Conservation (phyloP, 352 stramenopile genomes). For the Pythium scleroteichum region DNA sequence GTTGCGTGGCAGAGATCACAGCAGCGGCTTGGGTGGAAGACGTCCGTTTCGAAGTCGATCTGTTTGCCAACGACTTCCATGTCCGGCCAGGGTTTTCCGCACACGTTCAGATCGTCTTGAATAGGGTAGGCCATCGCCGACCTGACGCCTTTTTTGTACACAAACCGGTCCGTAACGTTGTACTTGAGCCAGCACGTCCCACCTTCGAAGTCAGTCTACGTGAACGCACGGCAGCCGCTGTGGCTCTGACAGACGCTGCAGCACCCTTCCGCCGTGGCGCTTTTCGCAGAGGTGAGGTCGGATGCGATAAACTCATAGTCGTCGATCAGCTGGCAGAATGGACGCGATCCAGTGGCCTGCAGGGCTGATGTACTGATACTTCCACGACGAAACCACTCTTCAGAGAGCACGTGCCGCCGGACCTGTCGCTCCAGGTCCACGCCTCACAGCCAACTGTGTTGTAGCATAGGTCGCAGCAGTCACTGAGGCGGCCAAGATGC, state of each 20-base stretch:
- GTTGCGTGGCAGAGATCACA: background rate
- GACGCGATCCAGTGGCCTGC: too few species aligned
- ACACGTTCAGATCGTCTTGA: background rate
- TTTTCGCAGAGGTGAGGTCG: too few species aligned
- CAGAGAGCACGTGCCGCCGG: too few species aligned
- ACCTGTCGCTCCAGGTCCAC: too few species aligned
- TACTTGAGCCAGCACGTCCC: conserved; percentile 36
- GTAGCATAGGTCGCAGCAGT: too few species aligned
- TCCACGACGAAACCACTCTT: too few species aligned
- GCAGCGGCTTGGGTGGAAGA: background rate
- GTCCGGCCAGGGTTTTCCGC: background rate
- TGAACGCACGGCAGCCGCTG: conserved; percentile 41
- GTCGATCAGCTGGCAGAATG: too few species aligned
- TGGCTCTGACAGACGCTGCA: conserved; percentile 22
- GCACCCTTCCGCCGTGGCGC: conserved; percentile 11
- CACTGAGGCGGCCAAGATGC: too few species aligned
- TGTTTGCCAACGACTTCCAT: background rate
- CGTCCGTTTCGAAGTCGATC: background rate
- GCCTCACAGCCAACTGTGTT: too few species aligned
- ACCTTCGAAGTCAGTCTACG: conserved; percentile 47
- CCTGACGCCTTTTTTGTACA: conserved; percentile 35
- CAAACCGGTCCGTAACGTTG: background rate
- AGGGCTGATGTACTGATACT: too few species aligned
- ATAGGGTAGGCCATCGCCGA: background rate
- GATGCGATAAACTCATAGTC: too few species aligned